Evolutionary conservation across 1,284 basidiomycete species (phyloP).

Genomic region (Rhizoctonia solani): DNA sequence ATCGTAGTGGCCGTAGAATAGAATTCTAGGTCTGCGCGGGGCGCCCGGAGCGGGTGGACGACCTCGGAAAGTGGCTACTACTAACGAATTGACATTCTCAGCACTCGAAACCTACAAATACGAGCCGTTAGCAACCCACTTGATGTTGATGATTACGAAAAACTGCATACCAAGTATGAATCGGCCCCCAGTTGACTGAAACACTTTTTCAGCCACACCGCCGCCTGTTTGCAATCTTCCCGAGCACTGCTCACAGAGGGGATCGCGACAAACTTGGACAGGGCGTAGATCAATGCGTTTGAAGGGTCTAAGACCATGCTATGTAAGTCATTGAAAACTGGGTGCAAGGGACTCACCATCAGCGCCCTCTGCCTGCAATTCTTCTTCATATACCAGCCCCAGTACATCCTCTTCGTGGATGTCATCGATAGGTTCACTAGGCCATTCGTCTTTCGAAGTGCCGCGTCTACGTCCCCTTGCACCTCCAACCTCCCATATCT

Average conservation of each 20-base stretch:
- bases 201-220: constrained; percentile 87
- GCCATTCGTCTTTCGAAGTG: not conserved
- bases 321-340: not conserved
- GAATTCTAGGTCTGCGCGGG: constrained; percentile 60
- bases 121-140: not conserved
- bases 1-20: constrained; percentile 96
- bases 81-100: constrained; percentile 75
- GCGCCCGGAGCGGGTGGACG: constrained; percentile 37
- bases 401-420: not conserved
- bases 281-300: constrained; percentile 59
- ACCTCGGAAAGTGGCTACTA: constrained; percentile 83
- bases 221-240: constrained; percentile 91
- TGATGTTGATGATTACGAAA: not conserved
- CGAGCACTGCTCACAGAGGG: constrained; percentile 79
- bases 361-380: constrained; percentile 6
- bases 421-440: not conserved
- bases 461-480: constrained; percentile 1
- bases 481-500: constrained; percentile 62
- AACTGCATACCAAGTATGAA: constrained; percentile 63
- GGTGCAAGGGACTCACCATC: not conserved
- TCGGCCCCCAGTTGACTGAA: constrained; percentile 83
- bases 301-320: constrained; percentile 1
- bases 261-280: constrained; percentile 86
- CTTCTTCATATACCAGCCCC: not conserved
- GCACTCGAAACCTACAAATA: not conserved